Conservation (phyloP, 1,139 yeast species). For the Pichia sp. region DNA sequence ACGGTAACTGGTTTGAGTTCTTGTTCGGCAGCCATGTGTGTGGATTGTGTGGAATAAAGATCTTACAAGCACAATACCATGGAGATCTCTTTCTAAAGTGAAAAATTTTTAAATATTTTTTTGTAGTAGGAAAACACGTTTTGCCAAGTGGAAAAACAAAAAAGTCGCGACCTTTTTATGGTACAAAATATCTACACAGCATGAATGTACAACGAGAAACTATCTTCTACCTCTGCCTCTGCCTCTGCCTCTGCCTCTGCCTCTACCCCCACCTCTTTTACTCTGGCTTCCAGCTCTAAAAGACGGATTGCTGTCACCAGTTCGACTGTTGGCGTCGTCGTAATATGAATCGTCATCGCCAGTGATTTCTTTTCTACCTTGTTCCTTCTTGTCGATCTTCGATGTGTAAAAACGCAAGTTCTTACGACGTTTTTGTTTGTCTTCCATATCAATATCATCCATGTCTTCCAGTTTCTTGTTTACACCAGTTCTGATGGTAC, state of each 20-base stretch:
- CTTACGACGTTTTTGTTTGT: constrained; percentile 73
- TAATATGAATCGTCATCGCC: constrained; percentile 13
- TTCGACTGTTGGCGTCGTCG: constrained; percentile 2
- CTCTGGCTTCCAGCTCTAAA: background rate
- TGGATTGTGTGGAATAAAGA: background rate
- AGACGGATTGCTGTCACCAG: background rate
- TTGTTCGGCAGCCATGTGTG: constrained; percentile 9
- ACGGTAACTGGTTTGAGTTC: constrained; percentile 66
- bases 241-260: constrained; percentile 1
- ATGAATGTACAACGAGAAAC: too few species aligned
- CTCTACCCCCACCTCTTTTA: background rate
- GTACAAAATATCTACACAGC: too few species aligned
- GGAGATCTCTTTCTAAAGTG: background rate
- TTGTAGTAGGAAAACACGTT: background rate
- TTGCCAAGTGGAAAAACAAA: background rate
- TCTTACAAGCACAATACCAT: too few species aligned
- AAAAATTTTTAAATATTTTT: background rate
- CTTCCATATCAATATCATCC: constrained; percentile 80
- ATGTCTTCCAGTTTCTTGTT: constrained; percentile 41
- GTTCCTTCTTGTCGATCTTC: constrained; percentile 75
- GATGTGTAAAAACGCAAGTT: constrained; percentile 93
- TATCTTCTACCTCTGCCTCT: background rate
- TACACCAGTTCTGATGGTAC: constrained; percentile 33
- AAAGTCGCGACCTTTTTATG: background rate
- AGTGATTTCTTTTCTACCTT: background rate